Base-by-base conservation (phyloP, 2,329 filamentous ascomycete species). In the Amauroascus verrucosus region DNA sequence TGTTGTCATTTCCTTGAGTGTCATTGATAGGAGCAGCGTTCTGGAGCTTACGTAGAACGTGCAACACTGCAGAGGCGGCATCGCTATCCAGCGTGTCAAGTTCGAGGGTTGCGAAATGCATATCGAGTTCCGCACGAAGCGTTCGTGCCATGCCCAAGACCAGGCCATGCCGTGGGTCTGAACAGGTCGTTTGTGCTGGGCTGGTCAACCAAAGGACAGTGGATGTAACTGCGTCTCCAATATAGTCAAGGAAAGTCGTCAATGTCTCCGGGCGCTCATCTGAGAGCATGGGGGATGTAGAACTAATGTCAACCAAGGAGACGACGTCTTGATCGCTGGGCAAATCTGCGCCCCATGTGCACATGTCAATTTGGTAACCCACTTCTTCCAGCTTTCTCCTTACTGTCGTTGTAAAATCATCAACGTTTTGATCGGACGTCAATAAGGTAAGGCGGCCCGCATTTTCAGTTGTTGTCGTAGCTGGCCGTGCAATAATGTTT, bases 151-250 rank as follows among this genome's bases (percentile, higher is more conserved):
- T 11, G 5, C 56, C 56, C n/a, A 50, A 26, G 6, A 52, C 28
- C 6, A 32, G 24, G 6, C n/a, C 40, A 13, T 38, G 54, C 13
- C 46, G 30, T 2, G 56, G 56, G 30, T 57, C 46, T 5, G 37
- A 5, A 22, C 53, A 55, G 11, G 18, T n/a, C 11, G 55, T 38
- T 24, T 57, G 44, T 8, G 11, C 22, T 2, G 33, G 14, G 1
- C 14, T 18, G n/a, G 51, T 54, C 11, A 56, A 55, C 62, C 26
- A 63, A 32, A 37, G 58, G 24, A 54, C 11, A 11, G n/a, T 13
- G 6, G 6, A 3, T 4, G 3, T 13, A 13, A 4, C 14, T 3
- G 14, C 3, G 6, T 35, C 6, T 11, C 5, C 3, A 11, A 6
- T 3, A 11, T 3, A 35, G 3, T 3, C 3, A 11, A 13, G 33